Percentiles rank a stretch among this genome's conserved stretches.
phyloP scores from a whole-genome alignment of 1,139 yeast species.

The Yamadazyma spencermartinsiae region DNA sequence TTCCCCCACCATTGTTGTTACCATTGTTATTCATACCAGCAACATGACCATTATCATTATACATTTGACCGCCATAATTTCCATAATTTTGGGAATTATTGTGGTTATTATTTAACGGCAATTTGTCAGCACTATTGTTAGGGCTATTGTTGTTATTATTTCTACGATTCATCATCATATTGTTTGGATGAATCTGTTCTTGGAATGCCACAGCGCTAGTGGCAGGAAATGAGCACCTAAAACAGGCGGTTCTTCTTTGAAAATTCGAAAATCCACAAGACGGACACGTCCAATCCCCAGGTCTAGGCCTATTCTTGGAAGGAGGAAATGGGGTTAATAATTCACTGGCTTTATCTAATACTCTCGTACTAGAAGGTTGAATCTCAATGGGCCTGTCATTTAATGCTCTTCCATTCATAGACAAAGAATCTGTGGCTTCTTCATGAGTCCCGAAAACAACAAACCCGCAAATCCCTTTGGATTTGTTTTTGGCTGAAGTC shows the following conservation, averaged over 20 bases:
- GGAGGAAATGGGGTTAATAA: slow-evolving; percentile 83
- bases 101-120: slow-evolving; percentile 6
- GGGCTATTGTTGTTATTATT: slow-evolving; percentile 15
- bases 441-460: slow-evolving; percentile 84
- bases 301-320: slow-evolving; percentile 87
- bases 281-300: slow-evolving; percentile 98
- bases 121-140: slow-evolving; percentile 12
- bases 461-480: slow-evolving; percentile 63
- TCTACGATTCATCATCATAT: slow-evolving; percentile 8
- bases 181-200: slow-evolving; percentile 36
- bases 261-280: slow-evolving; percentile 94
- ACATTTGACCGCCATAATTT: neutral
- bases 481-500: slow-evolving; percentile 10
- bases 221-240: slow-evolving; percentile 90
- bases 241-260: slow-evolving; percentile 92
- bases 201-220: slow-evolving; percentile 67
- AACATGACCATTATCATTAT: slow-evolving; percentile 3
- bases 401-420: slow-evolving; percentile 76
- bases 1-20: slow-evolving; percentile 9
- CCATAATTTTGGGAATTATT: neutral
- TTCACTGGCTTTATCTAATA: slow-evolving; percentile 79
- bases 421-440: slow-evolving; percentile 76
- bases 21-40: slow-evolving; percentile 9
- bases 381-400: slow-evolving; percentile 79
- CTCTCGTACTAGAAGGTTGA: slow-evolving; percentile 78